A percentile compares a stretch with the other conserved stretches of the same genome.
Conservation (phyloP, 257 asterid genomes). For the Nicotiana knightiana region DNA sequence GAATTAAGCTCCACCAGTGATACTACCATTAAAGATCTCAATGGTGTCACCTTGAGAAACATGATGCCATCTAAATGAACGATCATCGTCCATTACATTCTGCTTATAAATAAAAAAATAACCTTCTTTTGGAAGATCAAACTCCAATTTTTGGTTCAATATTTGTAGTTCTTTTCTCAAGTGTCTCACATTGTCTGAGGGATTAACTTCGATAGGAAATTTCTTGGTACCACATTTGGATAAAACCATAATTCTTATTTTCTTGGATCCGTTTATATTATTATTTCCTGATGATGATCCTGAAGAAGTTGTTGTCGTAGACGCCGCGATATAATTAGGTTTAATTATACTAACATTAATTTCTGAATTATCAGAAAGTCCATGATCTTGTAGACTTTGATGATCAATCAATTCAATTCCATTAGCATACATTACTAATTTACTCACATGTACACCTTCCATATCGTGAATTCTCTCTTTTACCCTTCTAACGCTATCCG, state of each 20-base stretch:
- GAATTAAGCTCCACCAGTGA: conserved; percentile 46
- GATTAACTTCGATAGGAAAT: conserved; percentile 42
- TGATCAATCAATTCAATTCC: conserved; percentile 43
- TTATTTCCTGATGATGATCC: conserved; percentile 16
- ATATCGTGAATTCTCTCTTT: conserved; percentile 47
- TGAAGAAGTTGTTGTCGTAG: conserved; percentile 12
- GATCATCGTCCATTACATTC: conserved; percentile 69
- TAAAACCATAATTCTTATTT: conserved; percentile 27
- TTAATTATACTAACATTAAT: conserved; percentile 24
- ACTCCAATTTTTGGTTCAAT: conserved; percentile 22
- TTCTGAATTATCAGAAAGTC: conserved; percentile 30
- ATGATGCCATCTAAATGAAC: conserved; percentile 60
- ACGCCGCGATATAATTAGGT: neutral
- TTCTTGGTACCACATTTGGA: conserved; percentile 30
- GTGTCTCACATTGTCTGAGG: conserved; percentile 40
- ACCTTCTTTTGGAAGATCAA: conserved; percentile 51
- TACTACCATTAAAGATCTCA: conserved; percentile 58
- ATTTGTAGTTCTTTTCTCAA: conserved; percentile 42
- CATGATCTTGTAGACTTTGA: conserved; percentile 27
- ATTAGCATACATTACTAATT: conserved; percentile 23
- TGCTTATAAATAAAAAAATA: conserved; percentile 60
- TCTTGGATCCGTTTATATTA: conserved; percentile 5
- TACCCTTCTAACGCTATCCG: conserved; percentile 28
- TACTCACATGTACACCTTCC: conserved; percentile 25
- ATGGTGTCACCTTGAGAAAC: conserved; percentile 57